Conservation (phyloP, 2,329 filamentous ascomycete genomes). For the Hypoxylon sp. region DNA sequence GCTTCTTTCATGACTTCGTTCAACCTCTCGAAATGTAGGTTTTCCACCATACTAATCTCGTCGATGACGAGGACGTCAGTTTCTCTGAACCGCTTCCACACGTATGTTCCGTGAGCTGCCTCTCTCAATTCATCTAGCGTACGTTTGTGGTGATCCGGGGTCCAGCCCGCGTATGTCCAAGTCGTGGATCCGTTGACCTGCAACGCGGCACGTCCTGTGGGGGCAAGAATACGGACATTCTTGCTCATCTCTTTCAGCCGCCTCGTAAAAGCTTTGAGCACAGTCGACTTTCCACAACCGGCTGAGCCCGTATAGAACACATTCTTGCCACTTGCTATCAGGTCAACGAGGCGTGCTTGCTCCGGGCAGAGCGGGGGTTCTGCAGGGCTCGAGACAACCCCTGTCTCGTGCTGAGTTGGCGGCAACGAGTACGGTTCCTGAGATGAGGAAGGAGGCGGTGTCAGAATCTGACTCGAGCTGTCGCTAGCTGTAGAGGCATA, state of each 20-base stretch:
- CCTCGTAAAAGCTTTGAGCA: constrained; percentile 63
- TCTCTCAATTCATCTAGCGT: constrained; percentile 54
- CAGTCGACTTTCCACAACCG: constrained; percentile 70
- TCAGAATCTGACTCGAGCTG: not conserved
- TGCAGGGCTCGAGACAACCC: not conserved
- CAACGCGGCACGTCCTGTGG: constrained; percentile 71
- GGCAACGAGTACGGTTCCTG: not conserved
- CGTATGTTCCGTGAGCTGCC: constrained; percentile 51
- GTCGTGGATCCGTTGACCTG: constrained; percentile 69
- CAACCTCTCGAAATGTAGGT: constrained; percentile 65
- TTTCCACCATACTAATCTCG: constrained; percentile 76
- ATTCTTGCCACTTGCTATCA: constrained; percentile 65
- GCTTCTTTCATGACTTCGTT: constrained; percentile 61
- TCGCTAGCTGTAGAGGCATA: not conserved
- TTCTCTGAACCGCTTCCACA: constrained; percentile 54
- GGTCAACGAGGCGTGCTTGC: constrained; percentile 63
- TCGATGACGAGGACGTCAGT: constrained; percentile 73
- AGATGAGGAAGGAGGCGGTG: constrained; percentile 25
- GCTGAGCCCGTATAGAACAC: constrained; percentile 76
- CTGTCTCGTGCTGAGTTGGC: not conserved
- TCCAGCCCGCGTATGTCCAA: constrained; percentile 70
- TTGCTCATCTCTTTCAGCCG: constrained; percentile 54
- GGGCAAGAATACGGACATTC: constrained; percentile 66
- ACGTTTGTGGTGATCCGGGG: constrained; percentile 59
- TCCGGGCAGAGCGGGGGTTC: constrained; percentile 59